Evolutionary conservation across 371 early-diverging fungal genomes (phyloP).

Genomic region (Dentiscutata heterogama): DNA sequence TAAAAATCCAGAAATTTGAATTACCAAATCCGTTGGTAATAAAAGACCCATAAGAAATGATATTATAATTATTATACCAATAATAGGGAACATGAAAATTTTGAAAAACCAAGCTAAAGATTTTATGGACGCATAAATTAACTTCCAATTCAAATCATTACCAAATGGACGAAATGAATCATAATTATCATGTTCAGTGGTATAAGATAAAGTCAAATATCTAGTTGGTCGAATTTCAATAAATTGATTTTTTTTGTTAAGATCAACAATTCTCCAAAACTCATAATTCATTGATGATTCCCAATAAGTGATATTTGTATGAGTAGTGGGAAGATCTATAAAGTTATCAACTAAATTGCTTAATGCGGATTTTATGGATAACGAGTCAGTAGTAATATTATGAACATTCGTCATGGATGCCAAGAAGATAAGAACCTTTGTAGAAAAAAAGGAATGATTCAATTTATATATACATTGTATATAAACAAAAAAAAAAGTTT

Average conservation of each 20-base stretch:
- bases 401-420: neutral
- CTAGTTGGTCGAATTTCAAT: conserved; percentile 29
- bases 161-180: neutral
- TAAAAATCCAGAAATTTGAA: too few species aligned
- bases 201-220: neutral
- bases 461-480: too few species aligned
- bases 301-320: neutral
- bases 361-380: neutral
- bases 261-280: conserved; percentile 45
- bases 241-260: conserved; percentile 20
- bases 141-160: neutral
- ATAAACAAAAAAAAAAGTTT: too few species aligned
- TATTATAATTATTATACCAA: neutral
- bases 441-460: neutral
- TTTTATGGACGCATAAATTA: neutral
- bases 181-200: neutral
- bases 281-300: neutral
- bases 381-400: neutral
- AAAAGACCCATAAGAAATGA: neutral
- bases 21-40: neutral
- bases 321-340: neutral
- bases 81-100: neutral
- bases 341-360: neutral
- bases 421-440: neutral
- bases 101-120: neutral